phyloP scores from a whole-genome alignment of 768 basidiomycete species.

The Pisolithus microcarpus region DNA sequence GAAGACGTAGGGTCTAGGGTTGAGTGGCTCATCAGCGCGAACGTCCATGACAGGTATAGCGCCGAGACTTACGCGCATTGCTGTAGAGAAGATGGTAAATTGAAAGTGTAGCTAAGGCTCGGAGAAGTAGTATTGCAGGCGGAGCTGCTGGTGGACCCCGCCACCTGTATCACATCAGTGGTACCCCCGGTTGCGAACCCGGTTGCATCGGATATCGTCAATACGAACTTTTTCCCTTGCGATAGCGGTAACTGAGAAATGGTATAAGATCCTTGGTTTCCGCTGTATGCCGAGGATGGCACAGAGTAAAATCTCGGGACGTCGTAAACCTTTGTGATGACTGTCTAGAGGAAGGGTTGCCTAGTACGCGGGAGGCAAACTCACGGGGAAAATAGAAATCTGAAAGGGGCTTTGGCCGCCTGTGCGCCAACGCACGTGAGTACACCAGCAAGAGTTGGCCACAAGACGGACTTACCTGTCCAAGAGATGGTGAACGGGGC shows the following conservation, averaged over 20 bases:
- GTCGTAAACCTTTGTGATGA: slow-evolving; percentile 41
- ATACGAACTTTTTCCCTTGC: slow-evolving; percentile 35
- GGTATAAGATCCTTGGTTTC: slow-evolving; percentile 48
- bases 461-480: slow-evolving; percentile 42
- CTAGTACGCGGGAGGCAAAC: slow-evolving; percentile 11
- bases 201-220: slow-evolving; percentile 66
- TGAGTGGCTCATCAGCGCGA: slow-evolving; percentile 2
- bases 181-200: slow-evolving; percentile 65
- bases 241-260: slow-evolving; percentile 37
- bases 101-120: slow-evolving; percentile 39
- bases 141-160: slow-evolving; percentile 31
- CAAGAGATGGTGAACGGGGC: slow-evolving; percentile 55
- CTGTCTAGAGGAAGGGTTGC: slow-evolving; percentile 2
- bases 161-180: slow-evolving; percentile 43
- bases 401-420: slow-evolving; percentile 53
- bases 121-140: slow-evolving; percentile 46
- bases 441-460: neutral
- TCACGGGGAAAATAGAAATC: slow-evolving; percentile 45
- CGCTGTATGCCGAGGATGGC: slow-evolving; percentile 45
- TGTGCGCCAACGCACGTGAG: slow-evolving; percentile 17
- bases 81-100: slow-evolving; percentile 44
- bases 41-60: neutral
- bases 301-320: slow-evolving; percentile 48
- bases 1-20: slow-evolving; percentile 40
- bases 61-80: slow-evolving; percentile 49